Conservation (phyloP, 192 early-diverging fungal species). For the Hyaloraphidium curvatum region DNA sequence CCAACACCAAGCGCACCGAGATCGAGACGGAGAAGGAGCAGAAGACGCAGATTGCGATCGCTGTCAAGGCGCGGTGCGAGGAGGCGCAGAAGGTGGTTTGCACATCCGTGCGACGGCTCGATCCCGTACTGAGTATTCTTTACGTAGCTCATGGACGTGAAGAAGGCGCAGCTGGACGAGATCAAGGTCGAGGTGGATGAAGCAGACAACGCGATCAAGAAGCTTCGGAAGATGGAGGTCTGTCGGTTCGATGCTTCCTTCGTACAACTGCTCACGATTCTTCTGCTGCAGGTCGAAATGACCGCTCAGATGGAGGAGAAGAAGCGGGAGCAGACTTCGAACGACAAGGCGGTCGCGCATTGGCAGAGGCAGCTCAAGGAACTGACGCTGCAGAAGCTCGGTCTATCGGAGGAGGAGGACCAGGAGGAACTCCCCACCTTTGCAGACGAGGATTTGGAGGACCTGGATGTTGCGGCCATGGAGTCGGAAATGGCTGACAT, state of each 20-base stretch:
- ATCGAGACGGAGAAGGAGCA: slow-evolving; percentile 36
- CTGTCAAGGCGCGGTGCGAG: slow-evolving; percentile 19
- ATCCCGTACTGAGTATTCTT: neutral
- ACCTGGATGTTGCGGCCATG: slow-evolving; percentile 40
- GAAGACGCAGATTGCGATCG: slow-evolving; percentile 24
- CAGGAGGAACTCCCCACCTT: slow-evolving; percentile 30
- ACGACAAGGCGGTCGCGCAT: slow-evolving; percentile 25
- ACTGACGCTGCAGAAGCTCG: slow-evolving; percentile 33
- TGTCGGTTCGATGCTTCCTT: neutral
- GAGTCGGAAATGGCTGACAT: slow-evolving; percentile 48
- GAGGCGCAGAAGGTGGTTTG: slow-evolving; percentile 22
- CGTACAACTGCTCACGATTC: neutral
- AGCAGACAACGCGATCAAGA: slow-evolving; percentile 38
- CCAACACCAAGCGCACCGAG: slow-evolving; percentile 37
- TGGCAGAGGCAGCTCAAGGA: slow-evolving; percentile 22
- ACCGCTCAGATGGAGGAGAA: slow-evolving; percentile 38
- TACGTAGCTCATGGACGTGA: slow-evolving; percentile 37
- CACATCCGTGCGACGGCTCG: neutral
- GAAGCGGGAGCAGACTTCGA: slow-evolving; percentile 30
- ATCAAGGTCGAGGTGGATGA: slow-evolving; percentile 48
- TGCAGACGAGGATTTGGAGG: slow-evolving; percentile 37
- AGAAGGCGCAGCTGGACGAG: slow-evolving; percentile 38
- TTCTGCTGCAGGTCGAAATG: slow-evolving; percentile 6
- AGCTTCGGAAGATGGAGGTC: slow-evolving; percentile 46
- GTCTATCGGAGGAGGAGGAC: slow-evolving; percentile 9